These are phyloP conservation scores for Emergomyces orientalis DNA, from an alignment of 2,329 filamentous ascomycete genomes.

Conservation along the genomic window DNA sequence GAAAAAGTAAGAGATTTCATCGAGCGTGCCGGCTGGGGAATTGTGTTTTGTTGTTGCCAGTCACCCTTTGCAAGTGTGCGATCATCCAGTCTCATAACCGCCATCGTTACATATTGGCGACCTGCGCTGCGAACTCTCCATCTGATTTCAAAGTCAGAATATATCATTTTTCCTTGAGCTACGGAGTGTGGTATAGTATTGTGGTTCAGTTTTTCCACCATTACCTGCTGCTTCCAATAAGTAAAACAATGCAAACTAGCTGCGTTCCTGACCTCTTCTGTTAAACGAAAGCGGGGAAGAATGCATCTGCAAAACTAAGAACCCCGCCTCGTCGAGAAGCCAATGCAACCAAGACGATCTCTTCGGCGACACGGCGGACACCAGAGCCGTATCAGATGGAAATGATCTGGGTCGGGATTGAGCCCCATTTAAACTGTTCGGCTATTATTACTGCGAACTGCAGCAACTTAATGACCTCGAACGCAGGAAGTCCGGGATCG, in stretches of 20 bases:
- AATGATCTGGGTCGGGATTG: not conserved
- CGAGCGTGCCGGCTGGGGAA: not conserved
- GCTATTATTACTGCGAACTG: not conserved
- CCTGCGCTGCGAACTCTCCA: not conserved
- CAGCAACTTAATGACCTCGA: not conserved
- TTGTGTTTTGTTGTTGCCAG: not conserved
- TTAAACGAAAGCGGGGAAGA: not conserved
- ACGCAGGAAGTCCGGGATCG: not conserved
- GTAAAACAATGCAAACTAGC: not conserved
- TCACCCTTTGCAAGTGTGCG: not conserved
- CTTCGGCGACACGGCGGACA: not conserved
- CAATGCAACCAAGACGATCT: not conserved
- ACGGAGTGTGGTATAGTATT: not conserved
- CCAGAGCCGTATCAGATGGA: not conserved
- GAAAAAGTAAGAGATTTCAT: not conserved
- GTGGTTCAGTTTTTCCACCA: not conserved
- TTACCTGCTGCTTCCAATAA: not conserved
- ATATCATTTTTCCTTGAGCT: not conserved
- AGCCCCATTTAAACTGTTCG: not conserved
- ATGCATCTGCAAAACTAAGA: not conserved
- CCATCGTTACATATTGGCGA: not conserved
- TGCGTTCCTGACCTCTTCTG: not conserved
- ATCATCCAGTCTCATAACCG: not conserved
- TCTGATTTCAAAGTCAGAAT: not conserved
- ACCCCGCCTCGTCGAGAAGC: not conserved